Evolutionary conservation across 2,329 filamentous ascomycete genomes (phyloP).

Genomic region (Neoarthrinium moseri): DNA sequence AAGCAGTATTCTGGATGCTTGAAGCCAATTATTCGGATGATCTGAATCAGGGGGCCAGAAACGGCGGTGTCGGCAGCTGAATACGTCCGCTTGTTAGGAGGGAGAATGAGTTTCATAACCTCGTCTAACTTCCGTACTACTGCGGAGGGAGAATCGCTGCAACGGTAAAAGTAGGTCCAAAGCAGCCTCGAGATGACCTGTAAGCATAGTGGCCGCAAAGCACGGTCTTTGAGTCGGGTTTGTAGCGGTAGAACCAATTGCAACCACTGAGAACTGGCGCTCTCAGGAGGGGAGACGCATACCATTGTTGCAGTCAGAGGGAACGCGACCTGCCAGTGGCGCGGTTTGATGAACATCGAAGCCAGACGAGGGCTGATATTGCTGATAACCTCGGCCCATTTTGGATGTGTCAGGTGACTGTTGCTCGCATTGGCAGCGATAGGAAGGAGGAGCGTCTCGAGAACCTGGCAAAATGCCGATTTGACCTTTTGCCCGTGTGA

Average conservation of each 20-base stretch:
- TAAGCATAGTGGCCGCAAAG: constrained; percentile 74
- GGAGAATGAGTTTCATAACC: constrained; percentile 79
- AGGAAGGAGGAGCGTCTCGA: constrained; percentile 82
- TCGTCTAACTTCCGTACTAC: constrained; percentile 84
- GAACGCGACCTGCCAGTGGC: constrained; percentile 88
- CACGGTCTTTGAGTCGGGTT: constrained; percentile 79
- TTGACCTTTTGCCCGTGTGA: constrained; percentile 90
- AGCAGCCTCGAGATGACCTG: constrained; percentile 87
- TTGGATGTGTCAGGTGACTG: constrained; percentile 74
- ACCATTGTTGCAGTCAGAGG: constrained; percentile 84
- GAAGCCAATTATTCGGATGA: constrained; percentile 92
- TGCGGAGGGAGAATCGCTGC: constrained; percentile 66
- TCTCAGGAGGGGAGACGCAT: constrained; percentile 83
- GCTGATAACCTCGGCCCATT: constrained; percentile 84
- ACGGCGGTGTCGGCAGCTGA: constrained; percentile 81
- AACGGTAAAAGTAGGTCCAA: constrained; percentile 92
- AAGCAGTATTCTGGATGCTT: constrained; percentile 94
- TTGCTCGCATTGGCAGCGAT: constrained; percentile 78
- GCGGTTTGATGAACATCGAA: constrained; percentile 86
- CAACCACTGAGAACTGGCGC: constrained; percentile 83
- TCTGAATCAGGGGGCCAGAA: constrained; percentile 85
- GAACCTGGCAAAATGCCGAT: constrained; percentile 88
- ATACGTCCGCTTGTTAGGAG: constrained; percentile 75
- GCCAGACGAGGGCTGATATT: constrained; percentile 75
- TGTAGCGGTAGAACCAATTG: constrained; percentile 76